A percentile compares a stretch with the other conserved stretches of the same genome.
phyloP scores from a whole-genome alignment of 345 rosid genomes.

The Eutrema yunnanense region DNA sequence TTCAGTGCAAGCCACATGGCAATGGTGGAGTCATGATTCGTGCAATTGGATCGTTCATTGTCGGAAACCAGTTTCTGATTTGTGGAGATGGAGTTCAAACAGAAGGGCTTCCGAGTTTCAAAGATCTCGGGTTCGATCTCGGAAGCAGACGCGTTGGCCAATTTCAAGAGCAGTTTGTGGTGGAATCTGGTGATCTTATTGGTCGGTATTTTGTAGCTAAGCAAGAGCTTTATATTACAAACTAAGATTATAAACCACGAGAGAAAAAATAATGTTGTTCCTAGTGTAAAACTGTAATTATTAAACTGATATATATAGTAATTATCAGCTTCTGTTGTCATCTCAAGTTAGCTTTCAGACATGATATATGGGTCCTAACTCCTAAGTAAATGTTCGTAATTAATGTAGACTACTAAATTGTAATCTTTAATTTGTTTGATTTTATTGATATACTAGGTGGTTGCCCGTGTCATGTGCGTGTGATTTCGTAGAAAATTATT shows the following conservation, averaged over 20 bases:
- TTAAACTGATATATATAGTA: no score
- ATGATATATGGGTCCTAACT: no score
- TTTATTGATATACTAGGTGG: no score
- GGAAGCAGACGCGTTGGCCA: conserved; percentile 73
- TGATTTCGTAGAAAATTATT: no score
- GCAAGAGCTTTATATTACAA: conserved; percentile 70
- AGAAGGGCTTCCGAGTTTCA: conserved; percentile 80
- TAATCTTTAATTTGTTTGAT: no score
- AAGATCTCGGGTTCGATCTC: conserved; percentile 75
- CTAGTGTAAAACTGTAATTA: no score
- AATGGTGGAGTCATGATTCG: conserved; percentile 71
- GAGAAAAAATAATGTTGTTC: not conserved
- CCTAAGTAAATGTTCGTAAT: no score
- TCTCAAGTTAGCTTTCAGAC: no score
- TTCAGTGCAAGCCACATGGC: conserved; percentile 64
- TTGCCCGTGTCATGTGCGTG: no score
- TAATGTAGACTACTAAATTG: no score
- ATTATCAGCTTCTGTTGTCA: no score
- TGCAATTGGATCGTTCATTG: conserved; percentile 74
- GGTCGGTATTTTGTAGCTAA: conserved; percentile 58
- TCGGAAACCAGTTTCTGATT: conserved; percentile 82
- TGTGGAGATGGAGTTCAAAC: conserved; percentile 93
- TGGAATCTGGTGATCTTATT: conserved; percentile 53
- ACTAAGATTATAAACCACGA: not conserved
- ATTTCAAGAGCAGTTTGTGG: conserved; percentile 76